These are phyloP conservation scores for Coemansia sp. DNA, from an alignment of 192 early-diverging fungal species.

Conservation along the genomic window DNA sequence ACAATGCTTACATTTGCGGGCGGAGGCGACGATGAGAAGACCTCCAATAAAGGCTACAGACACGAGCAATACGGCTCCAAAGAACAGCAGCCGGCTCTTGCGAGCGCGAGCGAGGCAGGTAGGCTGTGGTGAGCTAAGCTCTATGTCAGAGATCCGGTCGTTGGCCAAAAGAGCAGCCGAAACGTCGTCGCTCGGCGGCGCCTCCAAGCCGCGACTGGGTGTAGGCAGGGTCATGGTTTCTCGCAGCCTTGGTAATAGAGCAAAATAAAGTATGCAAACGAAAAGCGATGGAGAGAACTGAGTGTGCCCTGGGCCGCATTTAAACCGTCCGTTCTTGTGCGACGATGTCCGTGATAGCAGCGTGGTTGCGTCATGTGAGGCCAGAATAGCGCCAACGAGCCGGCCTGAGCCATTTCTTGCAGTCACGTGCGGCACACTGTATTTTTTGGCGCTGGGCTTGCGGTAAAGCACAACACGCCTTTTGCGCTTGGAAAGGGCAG, in stretches of 20 bases:
- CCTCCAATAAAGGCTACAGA: constrained; percentile 27
- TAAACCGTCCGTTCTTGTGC: background rate
- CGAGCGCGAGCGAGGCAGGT: background rate
- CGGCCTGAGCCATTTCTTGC: background rate
- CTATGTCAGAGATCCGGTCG: background rate
- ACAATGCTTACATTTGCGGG: constrained; percentile 14
- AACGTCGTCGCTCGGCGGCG: constrained; percentile 2
- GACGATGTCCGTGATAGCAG: background rate
- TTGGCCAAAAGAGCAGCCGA: constrained; percentile 12
- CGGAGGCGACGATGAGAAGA: constrained; percentile 4
- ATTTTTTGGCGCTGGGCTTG: background rate
- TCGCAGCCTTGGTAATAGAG: background rate
- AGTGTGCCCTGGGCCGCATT: too few relatives aligned
- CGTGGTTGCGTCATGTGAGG: background rate
- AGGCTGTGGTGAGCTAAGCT: background rate
- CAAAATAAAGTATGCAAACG: background rate
- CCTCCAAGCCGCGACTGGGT: background rate
- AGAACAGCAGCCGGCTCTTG: constrained; percentile 7
- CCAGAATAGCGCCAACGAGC: background rate
- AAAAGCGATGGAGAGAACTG: background rate
- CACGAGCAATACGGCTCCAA: constrained; percentile 9
- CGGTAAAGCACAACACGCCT: background rate
- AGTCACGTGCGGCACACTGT: background rate
- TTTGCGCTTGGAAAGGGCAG: background rate
- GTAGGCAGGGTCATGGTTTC: background rate